These are phyloP conservation scores for Blumeria graminis DNA, from an alignment of 2,329 filamentous ascomycete genomes.

Conservation along the genomic window DNA sequence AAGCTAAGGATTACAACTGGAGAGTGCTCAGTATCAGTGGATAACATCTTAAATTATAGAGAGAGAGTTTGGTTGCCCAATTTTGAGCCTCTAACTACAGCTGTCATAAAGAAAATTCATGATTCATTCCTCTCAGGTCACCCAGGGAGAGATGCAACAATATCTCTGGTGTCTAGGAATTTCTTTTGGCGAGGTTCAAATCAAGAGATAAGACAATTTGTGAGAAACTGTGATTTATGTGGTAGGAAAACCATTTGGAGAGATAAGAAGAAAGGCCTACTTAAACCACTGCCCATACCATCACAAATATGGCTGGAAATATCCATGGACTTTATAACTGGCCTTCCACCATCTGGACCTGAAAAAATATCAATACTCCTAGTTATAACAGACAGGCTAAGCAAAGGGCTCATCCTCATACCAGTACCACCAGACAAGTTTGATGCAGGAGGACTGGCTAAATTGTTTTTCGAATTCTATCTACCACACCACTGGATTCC, in stretches of 20 bases:
- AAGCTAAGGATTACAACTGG: not conserved
- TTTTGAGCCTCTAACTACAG: not conserved
- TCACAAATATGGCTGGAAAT: constrained; percentile 1
- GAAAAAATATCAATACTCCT: not conserved
- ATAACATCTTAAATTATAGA: not conserved
- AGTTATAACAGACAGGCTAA: not conserved
- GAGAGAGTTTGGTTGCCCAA: not conserved
- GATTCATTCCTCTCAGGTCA: not conserved
- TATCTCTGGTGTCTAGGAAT: not conserved
- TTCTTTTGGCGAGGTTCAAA: not conserved
- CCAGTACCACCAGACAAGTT: not conserved
- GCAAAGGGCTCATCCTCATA: not conserved
- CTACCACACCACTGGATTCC: not conserved
- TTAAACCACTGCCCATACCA: constrained; percentile 1
- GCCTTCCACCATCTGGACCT: not conserved
- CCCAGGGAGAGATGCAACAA: not conserved
- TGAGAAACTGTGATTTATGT: not conserved
- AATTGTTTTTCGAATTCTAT: not conserved
- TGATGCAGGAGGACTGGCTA: not conserved
- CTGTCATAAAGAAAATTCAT: not conserved
- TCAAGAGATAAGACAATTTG: not conserved
- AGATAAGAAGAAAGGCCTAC: constrained; percentile 2
- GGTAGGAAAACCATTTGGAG: not conserved
- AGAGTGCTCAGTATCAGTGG: not conserved
- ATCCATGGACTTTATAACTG: constrained; percentile 2